phyloP scores from a whole-genome alignment of 179 eudicot genomes.

The Beta lomatogona region DNA sequence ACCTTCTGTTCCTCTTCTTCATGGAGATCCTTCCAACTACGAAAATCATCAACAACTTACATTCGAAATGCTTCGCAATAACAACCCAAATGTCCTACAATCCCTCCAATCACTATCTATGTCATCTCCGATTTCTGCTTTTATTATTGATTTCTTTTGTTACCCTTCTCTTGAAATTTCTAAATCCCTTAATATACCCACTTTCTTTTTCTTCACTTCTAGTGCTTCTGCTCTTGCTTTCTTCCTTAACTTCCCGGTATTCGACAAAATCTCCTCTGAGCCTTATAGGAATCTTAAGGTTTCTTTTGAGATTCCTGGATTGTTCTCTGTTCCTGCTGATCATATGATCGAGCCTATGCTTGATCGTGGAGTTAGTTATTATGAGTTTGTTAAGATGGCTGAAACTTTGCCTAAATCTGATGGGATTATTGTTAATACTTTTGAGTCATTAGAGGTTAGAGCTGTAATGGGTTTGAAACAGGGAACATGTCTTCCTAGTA shows the following conservation, averaged over 20 bases:
- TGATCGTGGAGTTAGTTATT: slow-evolving; percentile 34
- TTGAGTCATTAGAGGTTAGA: slow-evolving; percentile 37
- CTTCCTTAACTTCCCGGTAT: slow-evolving; percentile 26
- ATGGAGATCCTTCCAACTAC: slow-evolving; percentile 17
- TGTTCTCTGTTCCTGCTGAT: slow-evolving; percentile 33
- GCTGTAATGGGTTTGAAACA: slow-evolving; percentile 29
- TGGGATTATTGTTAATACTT: slow-evolving; percentile 43
- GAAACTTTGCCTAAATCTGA: slow-evolving; percentile 28
- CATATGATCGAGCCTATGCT: slow-evolving; percentile 40
- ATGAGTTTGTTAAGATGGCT: slow-evolving; percentile 31
- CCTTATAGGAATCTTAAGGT: slow-evolving; percentile 21
- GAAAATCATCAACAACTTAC: slow-evolving; percentile 6
- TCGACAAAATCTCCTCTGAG: slow-evolving; percentile 22
- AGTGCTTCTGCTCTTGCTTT: slow-evolving; percentile 33
- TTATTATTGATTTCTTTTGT: slow-evolving; percentile 39
- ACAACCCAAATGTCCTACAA: slow-evolving; percentile 6
- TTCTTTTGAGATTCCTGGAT: slow-evolving; percentile 29
- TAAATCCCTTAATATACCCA: slow-evolving; percentile 24
- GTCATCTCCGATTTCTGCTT: slow-evolving; percentile 13
- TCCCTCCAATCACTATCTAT: slow-evolving; percentile 13
- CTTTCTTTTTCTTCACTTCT: slow-evolving; percentile 35
- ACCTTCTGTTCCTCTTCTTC: slow-evolving; percentile 27
- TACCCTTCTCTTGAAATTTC: slow-evolving; percentile 32
- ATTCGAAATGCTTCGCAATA: slow-evolving; percentile 23
- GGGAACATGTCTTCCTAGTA: slow-evolving; percentile 26